Evolutionary conservation across 169 alveolate genomes (phyloP).

Genomic region (Eimeria tenella): DNA sequence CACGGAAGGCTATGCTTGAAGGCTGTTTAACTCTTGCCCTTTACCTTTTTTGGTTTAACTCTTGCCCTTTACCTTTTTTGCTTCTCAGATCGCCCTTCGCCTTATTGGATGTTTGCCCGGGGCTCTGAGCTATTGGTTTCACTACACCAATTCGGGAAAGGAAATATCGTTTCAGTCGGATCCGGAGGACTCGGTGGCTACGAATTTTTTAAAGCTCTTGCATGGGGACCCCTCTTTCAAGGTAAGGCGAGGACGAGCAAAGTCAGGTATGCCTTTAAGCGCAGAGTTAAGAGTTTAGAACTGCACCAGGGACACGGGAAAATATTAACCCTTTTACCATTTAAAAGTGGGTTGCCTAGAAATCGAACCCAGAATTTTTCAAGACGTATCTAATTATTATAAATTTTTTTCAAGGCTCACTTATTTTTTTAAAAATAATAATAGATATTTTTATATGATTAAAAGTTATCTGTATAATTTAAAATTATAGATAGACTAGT

Average conservation of each 20-base stretch:
- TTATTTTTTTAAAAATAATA: too few relatives aligned
- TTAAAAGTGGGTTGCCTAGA: neutral
- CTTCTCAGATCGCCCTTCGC: slow-evolving; percentile 69
- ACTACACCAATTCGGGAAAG: slow-evolving; percentile 84
- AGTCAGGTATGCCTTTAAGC: neutral
- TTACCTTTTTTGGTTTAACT: too few relatives aligned
- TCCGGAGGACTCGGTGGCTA: slow-evolving; percentile 86
- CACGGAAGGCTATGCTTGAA: too few relatives aligned
- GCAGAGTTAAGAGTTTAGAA: slow-evolving; percentile 7
- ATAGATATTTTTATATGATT: too few relatives aligned
- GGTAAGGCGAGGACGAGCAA: neutral
- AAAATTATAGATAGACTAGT: too few relatives aligned
- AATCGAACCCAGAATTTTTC: neutral
- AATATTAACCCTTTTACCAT: too few relatives aligned
- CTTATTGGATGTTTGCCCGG: slow-evolving; percentile 85
- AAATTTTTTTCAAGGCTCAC: too few relatives aligned
- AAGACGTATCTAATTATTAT: too few relatives aligned
- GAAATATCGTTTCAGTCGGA: slow-evolving; percentile 84
- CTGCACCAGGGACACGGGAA: slow-evolving; percentile 4
- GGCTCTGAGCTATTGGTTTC: slow-evolving; percentile 88
- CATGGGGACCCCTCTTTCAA: slow-evolving; percentile 78
- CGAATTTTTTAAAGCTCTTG: slow-evolving; percentile 85
- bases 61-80: too few relatives aligned
- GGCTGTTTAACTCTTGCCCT: too few relatives aligned
- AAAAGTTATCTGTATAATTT: too few relatives aligned